Percentiles rank a stretch among this genome's conserved stretches.
These are phyloP conservation scores for Epichloe aotearoae DNA, from an alignment of 2,329 filamentous ascomycete genomes.

Conservation along the genomic window DNA sequence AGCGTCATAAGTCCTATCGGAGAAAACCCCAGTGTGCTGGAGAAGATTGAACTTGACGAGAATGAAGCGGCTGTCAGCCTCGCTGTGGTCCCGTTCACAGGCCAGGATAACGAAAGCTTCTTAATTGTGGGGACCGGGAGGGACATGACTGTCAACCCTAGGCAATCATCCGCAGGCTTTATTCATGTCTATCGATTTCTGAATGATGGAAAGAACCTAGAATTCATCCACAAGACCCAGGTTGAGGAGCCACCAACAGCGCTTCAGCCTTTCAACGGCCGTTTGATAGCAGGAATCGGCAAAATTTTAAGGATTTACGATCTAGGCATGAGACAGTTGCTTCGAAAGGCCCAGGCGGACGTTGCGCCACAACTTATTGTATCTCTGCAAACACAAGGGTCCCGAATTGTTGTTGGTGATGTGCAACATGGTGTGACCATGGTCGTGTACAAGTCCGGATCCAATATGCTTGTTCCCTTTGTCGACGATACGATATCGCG, in stretches of 20 bases:
- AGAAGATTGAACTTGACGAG: constrained; percentile 68
- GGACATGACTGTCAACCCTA: constrained; percentile 67
- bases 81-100: constrained; percentile 71
- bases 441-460: constrained; percentile 82
- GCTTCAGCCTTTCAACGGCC: constrained; percentile 81
- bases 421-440: constrained; percentile 84
- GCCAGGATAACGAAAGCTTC: constrained; percentile 78
- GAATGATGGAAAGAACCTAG: constrained; percentile 75
- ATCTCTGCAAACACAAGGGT: constrained; percentile 78
- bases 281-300: constrained; percentile 74
- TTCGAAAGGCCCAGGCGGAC: constrained; percentile 78
- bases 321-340: constrained; percentile 78
- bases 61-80: constrained; percentile 88
- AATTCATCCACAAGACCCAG: constrained; percentile 94
- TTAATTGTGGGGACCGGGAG: constrained; percentile 87
- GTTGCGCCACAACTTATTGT: constrained; percentile 71
- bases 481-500: constrained; percentile 78
- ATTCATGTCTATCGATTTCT: constrained; percentile 87
- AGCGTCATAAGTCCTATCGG: constrained; percentile 77
- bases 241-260: constrained; percentile 80
- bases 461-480: constrained; percentile 87
- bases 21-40: constrained; percentile 54
- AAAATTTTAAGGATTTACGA: constrained; percentile 78
- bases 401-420: constrained; percentile 81
- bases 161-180: constrained; percentile 63